Conservation (phyloP, 2,329 filamentous ascomycete genomes). For the Pestalotiopsis fici region DNA sequence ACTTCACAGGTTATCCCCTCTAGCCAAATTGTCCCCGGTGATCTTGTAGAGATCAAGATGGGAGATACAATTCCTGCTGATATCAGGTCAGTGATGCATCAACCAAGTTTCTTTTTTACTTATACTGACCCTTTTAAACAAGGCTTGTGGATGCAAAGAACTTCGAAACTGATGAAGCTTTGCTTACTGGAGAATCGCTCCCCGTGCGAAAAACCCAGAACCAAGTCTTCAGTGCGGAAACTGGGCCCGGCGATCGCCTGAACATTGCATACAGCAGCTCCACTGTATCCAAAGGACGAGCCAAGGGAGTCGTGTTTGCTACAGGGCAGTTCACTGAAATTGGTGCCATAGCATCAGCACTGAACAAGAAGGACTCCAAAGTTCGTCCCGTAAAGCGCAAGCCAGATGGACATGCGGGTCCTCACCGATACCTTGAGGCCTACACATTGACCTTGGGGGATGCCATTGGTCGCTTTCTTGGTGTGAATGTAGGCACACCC, state of each 20-base stretch:
- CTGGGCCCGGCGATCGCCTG: conserved; percentile 61
- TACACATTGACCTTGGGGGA: conserved; percentile 53
- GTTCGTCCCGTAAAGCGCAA: conserved; percentile 52
- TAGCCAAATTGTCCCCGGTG: conserved; percentile 56
- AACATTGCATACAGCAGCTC: conserved; percentile 65
- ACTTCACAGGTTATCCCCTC: conserved; percentile 50
- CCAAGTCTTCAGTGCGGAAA: conserved; percentile 49
- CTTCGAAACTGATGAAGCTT: conserved; percentile 61
- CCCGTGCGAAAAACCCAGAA: conserved; percentile 57
- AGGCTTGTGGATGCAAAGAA: conserved; percentile 51
- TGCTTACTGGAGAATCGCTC: conserved; percentile 64
- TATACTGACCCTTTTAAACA: background rate
- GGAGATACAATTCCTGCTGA: conserved; percentile 46
- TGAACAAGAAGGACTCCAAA: conserved; percentile 56
- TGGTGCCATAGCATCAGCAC: conserved; percentile 63
- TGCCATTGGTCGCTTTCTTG: conserved; percentile 63
- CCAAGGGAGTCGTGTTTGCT: conserved; percentile 59
- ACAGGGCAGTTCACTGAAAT: conserved; percentile 65
- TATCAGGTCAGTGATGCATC: conserved; percentile 22
- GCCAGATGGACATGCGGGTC: conserved; percentile 51
- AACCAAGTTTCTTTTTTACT: background rate
- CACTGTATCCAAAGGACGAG: conserved; percentile 63
- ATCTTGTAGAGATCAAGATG: conserved; percentile 57
- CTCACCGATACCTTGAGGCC: conserved; percentile 50
- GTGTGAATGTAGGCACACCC: conserved; percentile 69